A percentile compares a stretch with the other conserved stretches of the same genome.
Conservation (phyloP, 768 basidiomycete species). For the Suillus alpinus region DNA sequence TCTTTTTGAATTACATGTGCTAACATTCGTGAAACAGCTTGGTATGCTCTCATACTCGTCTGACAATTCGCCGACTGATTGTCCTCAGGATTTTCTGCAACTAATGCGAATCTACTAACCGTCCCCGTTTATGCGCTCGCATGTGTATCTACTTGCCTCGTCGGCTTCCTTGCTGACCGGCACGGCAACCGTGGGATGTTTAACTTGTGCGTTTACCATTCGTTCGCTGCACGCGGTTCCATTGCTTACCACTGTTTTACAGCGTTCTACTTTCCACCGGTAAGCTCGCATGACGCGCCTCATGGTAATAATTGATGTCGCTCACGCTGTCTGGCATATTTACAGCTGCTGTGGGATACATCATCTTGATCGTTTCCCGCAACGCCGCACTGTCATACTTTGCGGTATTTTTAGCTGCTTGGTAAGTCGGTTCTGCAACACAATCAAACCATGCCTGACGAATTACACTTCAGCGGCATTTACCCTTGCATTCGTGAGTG, state of each 20-base stretch:
- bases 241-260: constrained; percentile 31
- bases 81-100: constrained; percentile 58
- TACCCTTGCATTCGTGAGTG: constrained; percentile 69
- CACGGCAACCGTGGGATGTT: constrained; percentile 58
- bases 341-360: constrained; percentile 59
- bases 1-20: constrained; percentile 1
- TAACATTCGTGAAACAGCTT: constrained; percentile 28
- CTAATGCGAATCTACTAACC: constrained; percentile 70
- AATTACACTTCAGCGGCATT: constrained; percentile 49
- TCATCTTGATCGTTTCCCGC: constrained; percentile 63
- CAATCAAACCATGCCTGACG: background rate
- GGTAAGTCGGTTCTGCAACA: constrained; percentile 35
- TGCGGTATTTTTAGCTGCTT: constrained; percentile 68
- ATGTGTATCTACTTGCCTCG: constrained; percentile 59
- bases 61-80: background rate
- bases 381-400: constrained; percentile 67
- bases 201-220: constrained; percentile 49
- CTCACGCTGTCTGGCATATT: constrained; percentile 5
- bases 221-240: background rate
- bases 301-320: constrained; percentile 4
- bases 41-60: constrained; percentile 28
- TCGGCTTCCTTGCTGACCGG: constrained; percentile 64
- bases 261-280: constrained; percentile 29
- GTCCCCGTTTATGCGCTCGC: constrained; percentile 76
- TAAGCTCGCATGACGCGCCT: constrained; percentile 6